A percentile compares a stretch with the other conserved stretches of the same genome.
phyloP scores from a whole-genome alignment of 2,329 filamentous ascomycete species.

The Pseudocercospora crystallina region DNA sequence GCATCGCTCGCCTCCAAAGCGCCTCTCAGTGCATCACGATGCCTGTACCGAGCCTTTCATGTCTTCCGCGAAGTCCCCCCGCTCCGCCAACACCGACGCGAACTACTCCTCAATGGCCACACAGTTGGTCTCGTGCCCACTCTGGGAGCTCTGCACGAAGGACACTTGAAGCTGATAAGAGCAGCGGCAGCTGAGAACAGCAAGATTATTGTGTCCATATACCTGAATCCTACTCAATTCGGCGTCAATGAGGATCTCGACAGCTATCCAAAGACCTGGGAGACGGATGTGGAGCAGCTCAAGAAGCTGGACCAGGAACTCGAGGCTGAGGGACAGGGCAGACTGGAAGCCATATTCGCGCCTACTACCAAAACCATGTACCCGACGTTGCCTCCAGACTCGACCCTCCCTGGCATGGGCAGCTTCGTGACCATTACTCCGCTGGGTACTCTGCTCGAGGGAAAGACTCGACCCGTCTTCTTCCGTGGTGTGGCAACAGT shows the following conservation, averaged over 20 bases:
- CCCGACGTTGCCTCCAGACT: constrained; percentile 71
- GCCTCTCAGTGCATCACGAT: not conserved
- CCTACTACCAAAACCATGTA: constrained; percentile 85
- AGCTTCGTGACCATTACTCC: constrained; percentile 92
- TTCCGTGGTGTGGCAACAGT: constrained; percentile 95
- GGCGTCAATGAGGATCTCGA: constrained; percentile 82
- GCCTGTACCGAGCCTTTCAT: constrained; percentile 53
- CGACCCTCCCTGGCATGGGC: constrained; percentile 73
- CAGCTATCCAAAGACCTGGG: constrained; percentile 90
- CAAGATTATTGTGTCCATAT: constrained; percentile 86
- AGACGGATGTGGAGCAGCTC: constrained; percentile 68
- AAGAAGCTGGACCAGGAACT: constrained; percentile 69
- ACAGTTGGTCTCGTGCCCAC: constrained; percentile 89
- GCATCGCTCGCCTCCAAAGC: not conserved
- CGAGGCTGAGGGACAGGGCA: constrained; percentile 55
- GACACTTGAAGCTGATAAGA: constrained; percentile 82
- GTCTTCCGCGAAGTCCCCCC: constrained; percentile 74
- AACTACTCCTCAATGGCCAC: constrained; percentile 65
- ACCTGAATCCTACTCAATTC: constrained; percentile 96
- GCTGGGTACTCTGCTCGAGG: constrained; percentile 77
- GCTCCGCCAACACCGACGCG: constrained; percentile 68
- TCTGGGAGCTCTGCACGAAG: constrained; percentile 95
- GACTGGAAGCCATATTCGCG: constrained; percentile 80
- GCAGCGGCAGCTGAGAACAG: constrained; percentile 81
- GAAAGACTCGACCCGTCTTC: constrained; percentile 83